These are phyloP conservation scores for Solanum raphanifolium DNA, from an alignment of 257 asterid species.

Conservation along the genomic window DNA sequence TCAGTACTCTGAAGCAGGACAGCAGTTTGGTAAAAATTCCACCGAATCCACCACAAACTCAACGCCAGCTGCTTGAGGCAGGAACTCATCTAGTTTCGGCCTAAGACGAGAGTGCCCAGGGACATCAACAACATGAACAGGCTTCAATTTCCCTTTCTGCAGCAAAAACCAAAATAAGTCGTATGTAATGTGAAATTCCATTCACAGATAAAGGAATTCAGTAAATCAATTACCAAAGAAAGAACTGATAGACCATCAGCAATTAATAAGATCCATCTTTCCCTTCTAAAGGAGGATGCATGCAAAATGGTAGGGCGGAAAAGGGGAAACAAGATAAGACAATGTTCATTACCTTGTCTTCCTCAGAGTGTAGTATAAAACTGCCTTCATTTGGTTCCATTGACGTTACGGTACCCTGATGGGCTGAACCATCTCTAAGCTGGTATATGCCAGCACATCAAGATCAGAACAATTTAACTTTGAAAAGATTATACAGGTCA, in stretches of 20 bases:
- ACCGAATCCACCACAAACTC: conserved; percentile 74
- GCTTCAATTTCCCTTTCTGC: conserved; percentile 65
- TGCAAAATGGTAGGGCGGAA: neutral
- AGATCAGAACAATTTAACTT: neutral
- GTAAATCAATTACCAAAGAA: neutral
- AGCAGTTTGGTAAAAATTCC: conserved; percentile 69
- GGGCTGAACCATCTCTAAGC: conserved; percentile 90
- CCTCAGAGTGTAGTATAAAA: conserved; percentile 58
- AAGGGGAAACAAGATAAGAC: neutral
- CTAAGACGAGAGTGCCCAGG: conserved; percentile 88
- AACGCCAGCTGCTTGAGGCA: conserved; percentile 68
- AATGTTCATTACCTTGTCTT: conserved; percentile 37
- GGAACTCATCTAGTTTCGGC: conserved; percentile 60
- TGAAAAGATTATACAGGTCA: neutral
- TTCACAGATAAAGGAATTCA: neutral
- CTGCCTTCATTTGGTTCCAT: conserved; percentile 80
- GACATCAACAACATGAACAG: conserved; percentile 68
- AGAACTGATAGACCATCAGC: neutral
- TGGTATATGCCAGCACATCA: conserved; percentile 7
- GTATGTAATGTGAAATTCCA: neutral
- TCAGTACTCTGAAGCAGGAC: conserved; percentile 71
- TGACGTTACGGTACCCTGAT: conserved; percentile 84
- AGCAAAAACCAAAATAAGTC: conserved; percentile 4
- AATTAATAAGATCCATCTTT: neutral
- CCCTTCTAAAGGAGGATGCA: neutral